Percentiles rank a stretch among this genome's conserved stretches.
Conservation (phyloP, 2,329 filamentous ascomycete genomes). For the Claviceps monticola region DNA sequence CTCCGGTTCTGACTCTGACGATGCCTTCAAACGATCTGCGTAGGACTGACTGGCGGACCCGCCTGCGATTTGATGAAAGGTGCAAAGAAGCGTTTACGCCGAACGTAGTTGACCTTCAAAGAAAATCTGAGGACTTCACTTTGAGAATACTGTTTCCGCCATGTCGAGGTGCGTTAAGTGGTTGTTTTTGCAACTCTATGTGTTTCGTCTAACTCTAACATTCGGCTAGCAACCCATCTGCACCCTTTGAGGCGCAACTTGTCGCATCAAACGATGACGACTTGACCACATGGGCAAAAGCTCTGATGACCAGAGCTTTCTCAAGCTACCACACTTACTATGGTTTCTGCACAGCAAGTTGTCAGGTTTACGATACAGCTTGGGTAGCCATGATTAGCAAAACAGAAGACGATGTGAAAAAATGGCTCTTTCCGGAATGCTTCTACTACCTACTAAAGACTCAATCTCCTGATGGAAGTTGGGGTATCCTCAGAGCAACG, state of each 20-base stretch:
- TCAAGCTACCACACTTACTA: neutral
- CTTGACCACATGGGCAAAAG: neutral
- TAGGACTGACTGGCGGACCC: too few relatives aligned
- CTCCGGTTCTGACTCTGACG: too few relatives aligned
- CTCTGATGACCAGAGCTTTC: neutral
- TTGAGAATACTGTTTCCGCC: too few relatives aligned
- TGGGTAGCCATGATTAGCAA: constrained; percentile 8
- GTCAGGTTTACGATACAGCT: constrained; percentile 8
- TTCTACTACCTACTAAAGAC: constrained; percentile 6
- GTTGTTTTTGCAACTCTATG: too few relatives aligned
- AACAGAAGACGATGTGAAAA: neutral
- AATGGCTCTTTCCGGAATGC: constrained; percentile 9
- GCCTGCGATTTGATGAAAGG: too few relatives aligned
- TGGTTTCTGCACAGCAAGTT: neutral
- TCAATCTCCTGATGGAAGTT: constrained; percentile 6
- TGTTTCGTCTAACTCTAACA: too few relatives aligned
- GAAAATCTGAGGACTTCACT: too few relatives aligned
- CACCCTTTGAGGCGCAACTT: neutral
- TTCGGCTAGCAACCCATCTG: neutral
- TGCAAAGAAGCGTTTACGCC: too few relatives aligned
- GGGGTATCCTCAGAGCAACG: neutral
- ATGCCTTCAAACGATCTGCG: too few relatives aligned
- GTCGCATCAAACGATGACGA: neutral
- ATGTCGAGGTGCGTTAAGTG: too few relatives aligned
- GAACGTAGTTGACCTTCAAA: too few relatives aligned